Evolutionary conservation across 352 stramenopile species (phyloP), one percentile per base, ranked within the genome.

Genomic region (Globisporangium viniferum): DNA sequence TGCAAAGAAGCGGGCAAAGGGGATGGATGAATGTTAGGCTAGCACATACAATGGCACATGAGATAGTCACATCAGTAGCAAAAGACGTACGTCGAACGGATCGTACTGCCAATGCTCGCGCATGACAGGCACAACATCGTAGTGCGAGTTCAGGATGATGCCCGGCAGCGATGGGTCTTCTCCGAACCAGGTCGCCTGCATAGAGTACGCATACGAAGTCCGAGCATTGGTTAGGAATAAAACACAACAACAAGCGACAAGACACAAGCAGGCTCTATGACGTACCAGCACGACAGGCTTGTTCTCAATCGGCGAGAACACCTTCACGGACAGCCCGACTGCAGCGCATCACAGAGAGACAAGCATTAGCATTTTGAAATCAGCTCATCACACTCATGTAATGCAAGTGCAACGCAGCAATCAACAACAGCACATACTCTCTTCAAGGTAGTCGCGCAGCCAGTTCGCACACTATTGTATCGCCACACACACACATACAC

Each of bases 101-200:
- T 95, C 89, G 18, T 87, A 82, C 15, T 91, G 84, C 95, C 95
- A 98, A 67, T 86, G 72, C 46, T 94, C 80, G 2, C 73, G 36
- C 58, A 94, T 85, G 20, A 84, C 91, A 0, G 95, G 95, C 9
- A 98, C 95, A 18, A 98, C 95, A 77, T 98, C 95, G 74, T 98
- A 98, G 73, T 98, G 95, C 35, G 83, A 95, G 76, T 98, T 98
- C 31, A 98, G 78, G 7, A 98, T 66, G 33, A 98, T 73, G 0
- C 86, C 70, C 2, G 93, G 91, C 31, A 98, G 79, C 58, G 77
- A 74, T 12, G 87, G 70, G 69, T 98, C 76, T 33, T 81, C 73
- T 33, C 95, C 95, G 31, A 76, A 75, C 89, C 93, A 97, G 55
- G 84, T 83, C 3, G 77, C 74, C 77, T 84, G 55, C 18, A 31